Evolutionary conservation across 164 flowering plant species (phyloP).

Genomic region (Macadamia integrifolia): DNA sequence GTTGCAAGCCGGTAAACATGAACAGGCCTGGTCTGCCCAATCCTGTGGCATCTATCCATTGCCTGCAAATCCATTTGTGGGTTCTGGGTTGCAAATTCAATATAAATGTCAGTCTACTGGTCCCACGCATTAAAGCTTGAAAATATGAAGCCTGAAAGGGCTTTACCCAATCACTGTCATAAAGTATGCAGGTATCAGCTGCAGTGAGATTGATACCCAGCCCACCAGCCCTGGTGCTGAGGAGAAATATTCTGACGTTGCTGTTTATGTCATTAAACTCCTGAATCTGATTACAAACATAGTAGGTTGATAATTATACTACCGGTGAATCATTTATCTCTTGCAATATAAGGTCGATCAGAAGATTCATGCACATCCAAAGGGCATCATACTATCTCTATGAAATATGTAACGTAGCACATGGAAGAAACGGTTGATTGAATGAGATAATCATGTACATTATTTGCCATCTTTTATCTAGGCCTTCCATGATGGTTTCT

Average conservation of each 20-base stretch:
- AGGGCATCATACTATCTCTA: no score
- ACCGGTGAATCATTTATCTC: no score
- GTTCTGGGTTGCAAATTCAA: constrained; percentile 47
- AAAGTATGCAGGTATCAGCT: constrained; percentile 93
- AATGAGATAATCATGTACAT: no score
- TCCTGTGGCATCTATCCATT: constrained; percentile 98
- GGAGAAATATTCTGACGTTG: constrained; percentile 67
- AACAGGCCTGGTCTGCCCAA: constrained; percentile 96
- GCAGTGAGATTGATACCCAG: constrained; percentile 95
- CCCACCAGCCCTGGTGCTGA: constrained; percentile 98
- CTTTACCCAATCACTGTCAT: constrained; percentile 96
- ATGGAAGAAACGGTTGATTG: no score
- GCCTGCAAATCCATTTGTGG: constrained; percentile 99
- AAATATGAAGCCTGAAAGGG: not conserved
- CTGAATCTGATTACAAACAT: constrained; percentile 47
- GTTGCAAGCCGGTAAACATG: constrained; percentile 98
- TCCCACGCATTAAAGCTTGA: not conserved
- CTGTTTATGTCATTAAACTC: constrained; percentile 84
- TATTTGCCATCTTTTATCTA: no score
- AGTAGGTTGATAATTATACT: no score
- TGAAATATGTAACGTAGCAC: no score
- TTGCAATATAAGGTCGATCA: not conserved
- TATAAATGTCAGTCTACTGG: constrained; percentile 3
- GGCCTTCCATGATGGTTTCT: no score
- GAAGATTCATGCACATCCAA: not conserved